These are phyloP conservation scores for Arthrinium phaeospermum DNA, from an alignment of 2,329 filamentous ascomycete genomes.

Conservation along the genomic window DNA sequence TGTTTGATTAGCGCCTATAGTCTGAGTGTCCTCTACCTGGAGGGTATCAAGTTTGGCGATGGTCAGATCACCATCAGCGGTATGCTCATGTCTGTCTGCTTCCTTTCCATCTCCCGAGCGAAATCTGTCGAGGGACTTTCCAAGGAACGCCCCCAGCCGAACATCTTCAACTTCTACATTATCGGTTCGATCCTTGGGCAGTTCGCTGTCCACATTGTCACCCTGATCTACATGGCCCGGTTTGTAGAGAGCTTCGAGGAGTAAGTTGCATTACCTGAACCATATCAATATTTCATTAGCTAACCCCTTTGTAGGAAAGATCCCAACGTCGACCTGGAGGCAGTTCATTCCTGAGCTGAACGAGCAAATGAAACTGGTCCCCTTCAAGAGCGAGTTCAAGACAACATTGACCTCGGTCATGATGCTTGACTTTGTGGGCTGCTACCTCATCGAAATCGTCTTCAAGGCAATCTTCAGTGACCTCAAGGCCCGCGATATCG, in stretches of 20 bases:
- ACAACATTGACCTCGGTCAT: slow-evolving; percentile 82
- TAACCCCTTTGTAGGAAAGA: slow-evolving; percentile 49
- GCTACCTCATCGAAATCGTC: slow-evolving; percentile 84
- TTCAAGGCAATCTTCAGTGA: slow-evolving; percentile 90
- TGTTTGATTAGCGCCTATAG: slow-evolving; percentile 98
- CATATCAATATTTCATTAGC: slow-evolving; percentile 9
- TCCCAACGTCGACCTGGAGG: slow-evolving; percentile 82
- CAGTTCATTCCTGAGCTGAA: slow-evolving; percentile 97
- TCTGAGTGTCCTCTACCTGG: slow-evolving; percentile 91
- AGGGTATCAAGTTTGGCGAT: slow-evolving; percentile 99
- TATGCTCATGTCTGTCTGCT: slow-evolving; percentile 99
- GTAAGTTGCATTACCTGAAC: slow-evolving; percentile 59
- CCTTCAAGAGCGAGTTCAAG: slow-evolving; percentile 90
- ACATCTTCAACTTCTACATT: slow-evolving; percentile 99
- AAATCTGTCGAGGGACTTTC: slow-evolving; percentile 94
- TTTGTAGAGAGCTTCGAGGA: slow-evolving; percentile 87
- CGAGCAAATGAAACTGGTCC: slow-evolving; percentile 88
- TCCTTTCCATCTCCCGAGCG: slow-evolving; percentile 96
- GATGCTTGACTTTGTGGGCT: slow-evolving; percentile 85
- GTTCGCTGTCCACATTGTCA: slow-evolving; percentile 93
- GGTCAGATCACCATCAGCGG: slow-evolving; percentile 98
- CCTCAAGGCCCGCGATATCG: slow-evolving; percentile 92
- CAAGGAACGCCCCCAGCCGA: slow-evolving; percentile 95
- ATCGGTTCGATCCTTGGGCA: slow-evolving; percentile 97
- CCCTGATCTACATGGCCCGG: slow-evolving; percentile 90